These are phyloP conservation scores for Colletotrichum acutatum DNA, from an alignment of 2,329 filamentous ascomycete genomes.

Conservation along the genomic window DNA sequence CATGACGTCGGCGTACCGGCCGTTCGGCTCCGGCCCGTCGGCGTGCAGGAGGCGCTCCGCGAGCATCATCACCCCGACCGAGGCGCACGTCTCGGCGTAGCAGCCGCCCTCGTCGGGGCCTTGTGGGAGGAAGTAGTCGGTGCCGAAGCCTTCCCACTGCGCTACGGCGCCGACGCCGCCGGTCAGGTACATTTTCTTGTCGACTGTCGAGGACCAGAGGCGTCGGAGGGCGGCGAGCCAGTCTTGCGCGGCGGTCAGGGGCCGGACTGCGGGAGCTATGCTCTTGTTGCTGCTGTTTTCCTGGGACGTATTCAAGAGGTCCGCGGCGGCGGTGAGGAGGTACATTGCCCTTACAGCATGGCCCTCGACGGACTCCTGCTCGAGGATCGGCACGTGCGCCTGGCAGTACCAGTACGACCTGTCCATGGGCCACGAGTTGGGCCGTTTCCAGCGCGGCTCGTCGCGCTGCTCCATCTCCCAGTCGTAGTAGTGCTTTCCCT, in stretches of 20 bases:
- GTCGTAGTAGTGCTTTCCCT: slow-evolving; percentile 64
- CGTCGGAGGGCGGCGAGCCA: slow-evolving; percentile 54
- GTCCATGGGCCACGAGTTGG: slow-evolving; percentile 57
- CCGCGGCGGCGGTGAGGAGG: slow-evolving; percentile 67
- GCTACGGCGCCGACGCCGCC: slow-evolving; percentile 68
- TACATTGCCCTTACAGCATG: slow-evolving; percentile 72
- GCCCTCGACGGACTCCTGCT: slow-evolving; percentile 66
- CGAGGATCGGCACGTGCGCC: slow-evolving; percentile 63
- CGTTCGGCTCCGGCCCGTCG: slow-evolving; percentile 53
- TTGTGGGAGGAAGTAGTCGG: slow-evolving; percentile 68
- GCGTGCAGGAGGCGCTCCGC: slow-evolving; percentile 66
- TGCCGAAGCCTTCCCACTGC: slow-evolving; percentile 70
- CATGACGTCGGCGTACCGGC: slow-evolving; percentile 67
- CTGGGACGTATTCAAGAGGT: slow-evolving; percentile 57
- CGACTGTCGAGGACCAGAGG: slow-evolving; percentile 70
- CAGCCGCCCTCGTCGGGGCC: slow-evolving; percentile 70
- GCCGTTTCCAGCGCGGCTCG: slow-evolving; percentile 53
- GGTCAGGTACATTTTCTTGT: slow-evolving; percentile 71
- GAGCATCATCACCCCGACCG: slow-evolving; percentile 70
- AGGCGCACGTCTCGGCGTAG: slow-evolving; percentile 71
- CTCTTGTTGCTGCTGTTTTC: slow-evolving; percentile 30
- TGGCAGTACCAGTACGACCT: slow-evolving; percentile 63
- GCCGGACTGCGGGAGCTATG: background rate
- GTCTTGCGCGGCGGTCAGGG: slow-evolving; percentile 39
- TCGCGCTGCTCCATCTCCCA: slow-evolving; percentile 53